A percentile compares a stretch with the other conserved stretches of the same genome.
phyloP scores from a whole-genome alignment of 2,329 filamentous ascomycete species.

The Zymoseptoria passerinii region DNA sequence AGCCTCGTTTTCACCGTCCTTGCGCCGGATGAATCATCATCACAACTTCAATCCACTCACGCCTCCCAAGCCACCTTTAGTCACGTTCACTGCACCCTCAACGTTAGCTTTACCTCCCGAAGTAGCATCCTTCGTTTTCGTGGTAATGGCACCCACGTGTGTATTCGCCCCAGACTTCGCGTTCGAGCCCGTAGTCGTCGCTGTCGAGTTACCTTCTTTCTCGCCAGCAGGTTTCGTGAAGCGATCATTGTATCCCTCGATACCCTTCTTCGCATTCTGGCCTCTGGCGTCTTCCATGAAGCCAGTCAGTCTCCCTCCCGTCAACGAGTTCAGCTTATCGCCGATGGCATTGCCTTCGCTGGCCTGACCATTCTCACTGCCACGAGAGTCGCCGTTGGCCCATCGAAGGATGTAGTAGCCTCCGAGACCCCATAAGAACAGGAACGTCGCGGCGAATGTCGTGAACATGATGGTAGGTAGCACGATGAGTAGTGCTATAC shows the following conservation, averaged over 20 bases:
- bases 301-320: conserved; percentile 32
- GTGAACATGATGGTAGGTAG: conserved; percentile 61
- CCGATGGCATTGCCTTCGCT: conserved; percentile 31
- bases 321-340: conserved; percentile 35
- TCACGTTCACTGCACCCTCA: conserved; percentile 14
- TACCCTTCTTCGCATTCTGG: conserved; percentile 15
- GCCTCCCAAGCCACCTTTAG: conserved; percentile 23
- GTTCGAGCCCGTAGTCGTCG: conserved; percentile 2
- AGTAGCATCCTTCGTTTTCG: conserved; percentile 16
- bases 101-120: conserved; percentile 12
- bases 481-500: conserved; percentile 58
- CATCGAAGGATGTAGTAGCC: conserved; percentile 47
- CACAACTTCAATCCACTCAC: conserved; percentile 14
- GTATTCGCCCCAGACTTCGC: conserved; percentile 6
- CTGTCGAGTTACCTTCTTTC: conserved; percentile 3
- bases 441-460: conserved; percentile 51
- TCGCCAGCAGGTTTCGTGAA: conserved; percentile 11
- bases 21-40: background rate
- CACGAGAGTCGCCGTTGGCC: conserved; percentile 21
- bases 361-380: conserved; percentile 8
- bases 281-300: conserved; percentile 25
- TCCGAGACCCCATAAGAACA: conserved; percentile 60
- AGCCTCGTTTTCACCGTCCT: background rate
- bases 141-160: conserved; percentile 14
- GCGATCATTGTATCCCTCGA: conserved; percentile 14